phyloP scores from a whole-genome alignment of 352 stramenopile species.

The Lagenidium sp. region DNA sequence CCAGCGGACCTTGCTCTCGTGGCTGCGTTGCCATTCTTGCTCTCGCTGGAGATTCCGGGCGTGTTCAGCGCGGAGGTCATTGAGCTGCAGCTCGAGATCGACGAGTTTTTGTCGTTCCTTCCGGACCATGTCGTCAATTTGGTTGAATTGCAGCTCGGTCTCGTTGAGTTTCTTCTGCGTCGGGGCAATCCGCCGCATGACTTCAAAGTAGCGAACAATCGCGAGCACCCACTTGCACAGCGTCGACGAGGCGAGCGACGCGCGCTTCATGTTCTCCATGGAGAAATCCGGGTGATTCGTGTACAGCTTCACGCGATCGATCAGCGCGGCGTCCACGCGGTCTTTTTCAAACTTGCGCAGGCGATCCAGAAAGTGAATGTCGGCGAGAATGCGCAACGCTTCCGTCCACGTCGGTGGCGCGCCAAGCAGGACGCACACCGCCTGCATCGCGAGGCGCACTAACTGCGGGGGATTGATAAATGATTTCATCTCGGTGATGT shows the following conservation, averaged over 20 bases:
- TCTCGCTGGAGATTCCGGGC: constrained; percentile 22
- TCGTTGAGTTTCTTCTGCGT: constrained; percentile 35
- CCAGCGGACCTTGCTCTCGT: constrained; percentile 34
- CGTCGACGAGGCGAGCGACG: constrained; percentile 57
- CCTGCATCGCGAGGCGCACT: constrained; percentile 68
- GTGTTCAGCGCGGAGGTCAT: constrained; percentile 30
- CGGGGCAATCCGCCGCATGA: constrained; percentile 47
- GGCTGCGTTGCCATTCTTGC: constrained; percentile 37
- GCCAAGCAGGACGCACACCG: constrained; percentile 57
- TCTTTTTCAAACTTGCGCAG: constrained; percentile 55
- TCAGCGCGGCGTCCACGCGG: constrained; percentile 24
- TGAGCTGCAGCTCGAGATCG: constrained; percentile 34
- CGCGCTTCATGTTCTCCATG: constrained; percentile 68
- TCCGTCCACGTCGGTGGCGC: constrained; percentile 53
- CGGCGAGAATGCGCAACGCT: constrained; percentile 46
- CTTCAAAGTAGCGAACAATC: constrained; percentile 58
- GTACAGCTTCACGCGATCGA: constrained; percentile 48
- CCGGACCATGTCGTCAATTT: constrained; percentile 30
- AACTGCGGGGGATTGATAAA: constrained; percentile 64
- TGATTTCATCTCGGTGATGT: constrained; percentile 77
- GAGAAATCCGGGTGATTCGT: constrained; percentile 66
- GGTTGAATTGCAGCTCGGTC: constrained; percentile 25
- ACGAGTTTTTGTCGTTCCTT: constrained; percentile 39
- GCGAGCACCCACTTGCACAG: constrained; percentile 67
- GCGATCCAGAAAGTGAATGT: constrained; percentile 60